phyloP scores from a whole-genome alignment of 208 protist genomes.

The Trypanosoma platydactyli region DNA sequence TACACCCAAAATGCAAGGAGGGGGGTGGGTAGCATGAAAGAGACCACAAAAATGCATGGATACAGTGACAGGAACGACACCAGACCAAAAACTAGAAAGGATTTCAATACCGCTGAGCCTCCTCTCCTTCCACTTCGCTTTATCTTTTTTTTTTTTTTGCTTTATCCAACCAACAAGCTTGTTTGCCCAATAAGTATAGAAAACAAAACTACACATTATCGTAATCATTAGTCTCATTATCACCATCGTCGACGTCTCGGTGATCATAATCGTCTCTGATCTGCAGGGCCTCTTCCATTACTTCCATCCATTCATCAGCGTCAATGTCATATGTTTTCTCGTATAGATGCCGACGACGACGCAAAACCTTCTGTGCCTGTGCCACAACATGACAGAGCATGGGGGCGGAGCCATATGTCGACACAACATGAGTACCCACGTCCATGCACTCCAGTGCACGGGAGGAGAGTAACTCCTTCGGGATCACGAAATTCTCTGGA shows the following conservation, averaged over 20 bases:
- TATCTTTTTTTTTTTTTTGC: not conserved
- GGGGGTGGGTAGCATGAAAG: too few relatives aligned
- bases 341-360: constrained; percentile 42
- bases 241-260: constrained; percentile 32
- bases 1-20: too few relatives aligned
- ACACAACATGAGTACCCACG: constrained; percentile 63
- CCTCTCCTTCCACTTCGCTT: too few relatives aligned
- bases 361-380: constrained; percentile 43
- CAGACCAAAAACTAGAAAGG: too few relatives aligned
- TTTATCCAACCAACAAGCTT: too few relatives aligned
- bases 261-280: constrained; percentile 81
- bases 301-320: constrained; percentile 75
- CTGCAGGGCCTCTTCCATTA: constrained; percentile 55
- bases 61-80: too few relatives aligned
- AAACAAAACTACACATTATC: not conserved
- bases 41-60: too few relatives aligned
- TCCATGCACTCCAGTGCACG: constrained; percentile 36
- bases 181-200: too few relatives aligned
- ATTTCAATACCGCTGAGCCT: not conserved
- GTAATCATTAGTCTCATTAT: constrained; percentile 23
- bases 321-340: constrained; percentile 59
- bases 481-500: constrained; percentile 55
- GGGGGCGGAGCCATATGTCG: constrained; percentile 61
- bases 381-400: constrained; percentile 48
- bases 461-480: constrained; percentile 13